Base-by-base conservation (phyloP, 345 rosid genomes). In the Garcia nutans region DNA sequence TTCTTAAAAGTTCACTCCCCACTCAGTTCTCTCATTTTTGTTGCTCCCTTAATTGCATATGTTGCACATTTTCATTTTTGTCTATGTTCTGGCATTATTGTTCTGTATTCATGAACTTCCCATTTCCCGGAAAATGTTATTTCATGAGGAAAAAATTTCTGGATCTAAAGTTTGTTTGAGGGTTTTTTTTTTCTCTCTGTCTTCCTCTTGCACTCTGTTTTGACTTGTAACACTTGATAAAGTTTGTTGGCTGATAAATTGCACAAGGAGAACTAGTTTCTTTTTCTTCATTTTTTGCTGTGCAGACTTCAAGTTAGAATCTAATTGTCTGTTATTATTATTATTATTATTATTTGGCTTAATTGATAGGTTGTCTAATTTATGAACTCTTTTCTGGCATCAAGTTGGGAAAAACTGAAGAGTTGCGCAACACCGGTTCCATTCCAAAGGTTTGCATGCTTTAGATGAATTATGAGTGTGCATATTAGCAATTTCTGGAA, bases 341-440 rank as follows among this genome's bases (percentile, higher is more conserved):
- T 37, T 37, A 5, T 37, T 37, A 17, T 50, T 56, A 15, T 13
- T 12, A 57, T 67, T 31, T 57, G 24, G 57, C 26, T 44, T 19
- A 16, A 57, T 71, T 65, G 41, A 13, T 57, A 96, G 99, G 99
- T 45, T 96, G 99, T 84, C 90, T 96, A 74, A 93, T 96, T 70
- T 84, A 93, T 85, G 99, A 96, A 82, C 91, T 93, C 77, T 96
- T 96, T 84, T 92, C 99, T 83, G 89, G 91, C 54, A 74, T 77
- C 75, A 93, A 87, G 87, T 87, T 96, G 83, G 90, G 87, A 47
- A 96, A 86, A 88, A 96, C 99, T 47, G 98, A 96, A 88, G 99
- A 96, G 80, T 81, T 96, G 84, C 94, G 99, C n/a, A 92, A 87
- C 79, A 96, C 91, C 79, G 89, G 84, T 74, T 88, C 97, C 84